Evolutionary conservation across 345 rosid genomes (phyloP).

Genomic region (Erodium maritimum): DNA sequence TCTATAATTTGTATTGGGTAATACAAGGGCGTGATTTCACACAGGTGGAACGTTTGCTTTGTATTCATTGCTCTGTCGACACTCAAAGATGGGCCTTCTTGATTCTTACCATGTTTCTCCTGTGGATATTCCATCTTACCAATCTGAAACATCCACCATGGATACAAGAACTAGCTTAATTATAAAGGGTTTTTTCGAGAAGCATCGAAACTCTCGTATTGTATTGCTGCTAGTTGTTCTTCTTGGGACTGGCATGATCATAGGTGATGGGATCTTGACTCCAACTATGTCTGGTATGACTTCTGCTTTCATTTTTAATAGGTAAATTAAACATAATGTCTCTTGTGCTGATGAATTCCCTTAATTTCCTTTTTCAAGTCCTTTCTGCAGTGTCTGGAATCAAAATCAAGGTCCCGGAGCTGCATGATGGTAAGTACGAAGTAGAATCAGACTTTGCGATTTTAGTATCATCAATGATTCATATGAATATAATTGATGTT

Average conservation of each 20-base stretch:
- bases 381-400: constrained; percentile 27
- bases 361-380: constrained; percentile 14
- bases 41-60: constrained; percentile 32
- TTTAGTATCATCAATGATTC: too few relatives aligned
- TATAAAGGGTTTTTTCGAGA: constrained; percentile 19
- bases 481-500: too few relatives aligned
- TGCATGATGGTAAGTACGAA: constrained; percentile 25
- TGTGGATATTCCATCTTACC: constrained; percentile 7
- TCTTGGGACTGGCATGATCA: constrained; percentile 34
- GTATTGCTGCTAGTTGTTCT: constrained; percentile 22
- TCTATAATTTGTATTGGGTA: neutral
- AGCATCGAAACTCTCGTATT: constrained; percentile 15
- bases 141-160: constrained; percentile 6
- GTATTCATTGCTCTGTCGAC: constrained; percentile 29
- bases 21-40: neutral
- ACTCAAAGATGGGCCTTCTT: constrained; percentile 17
- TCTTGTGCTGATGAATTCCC: neutral
- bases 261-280: constrained; percentile 30
- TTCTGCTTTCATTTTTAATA: neutral
- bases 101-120: constrained; percentile 8
- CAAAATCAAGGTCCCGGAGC: constrained; percentile 16
- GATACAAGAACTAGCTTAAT: constrained; percentile 20
- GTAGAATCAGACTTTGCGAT: neutral
- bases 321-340: neutral
- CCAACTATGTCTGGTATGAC: constrained; percentile 31